Base-by-base conservation (phyloP, 2,329 filamentous ascomycete genomes). In the Neofusicoccum ribis region DNA sequence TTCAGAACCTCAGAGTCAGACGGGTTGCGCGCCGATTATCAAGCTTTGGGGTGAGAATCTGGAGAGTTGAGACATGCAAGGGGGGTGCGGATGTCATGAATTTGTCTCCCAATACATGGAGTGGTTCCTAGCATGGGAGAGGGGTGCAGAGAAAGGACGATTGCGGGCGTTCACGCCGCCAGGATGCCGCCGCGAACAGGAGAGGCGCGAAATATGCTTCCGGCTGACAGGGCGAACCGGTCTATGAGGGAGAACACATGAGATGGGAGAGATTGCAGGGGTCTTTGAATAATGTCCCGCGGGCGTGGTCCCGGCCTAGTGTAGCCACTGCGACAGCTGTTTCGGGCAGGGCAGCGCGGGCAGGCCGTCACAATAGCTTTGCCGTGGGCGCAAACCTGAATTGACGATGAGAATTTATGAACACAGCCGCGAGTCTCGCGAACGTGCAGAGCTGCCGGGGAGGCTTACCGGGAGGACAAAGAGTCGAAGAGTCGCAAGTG, bases 31-130 rank as follows among this genome's bases (percentile, higher is more conserved):
- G 50, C 63, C 34, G 52, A 44, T 64, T 64, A 64, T 64, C 63
- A 64, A 64, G 63, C 63, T 27, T 59, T 64, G 44, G 39, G 52
- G 23, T 23, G 50, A 44, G 27, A 56, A 34, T 44, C 47, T 64
- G 61, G 63, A 49, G 41, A 47, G 52, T 64, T 43, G 63, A 64
- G 63, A 64, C 63, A 64, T 64, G 63, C 63, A 64, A 64, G 63
- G 63, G 52, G 60, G 49, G 17, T 34, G 52, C n/a, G 34, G 44
- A 62, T 17, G 39, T 47, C 51, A 64, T 64, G 51, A 49, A 59
- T 34, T 58, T 37, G 50, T 46, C 49, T 39, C 52, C 63, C 51
- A 47, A 44, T 58, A 59, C 63, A 64, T 64, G 39, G 49, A 64
- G 50, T 51, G 56, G 31, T 60, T 46, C 58, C 58, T 51, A 63